These are phyloP conservation scores for Pluteus cervinus DNA, from an alignment of 768 basidiomycete genomes.

Conservation along the genomic window DNA sequence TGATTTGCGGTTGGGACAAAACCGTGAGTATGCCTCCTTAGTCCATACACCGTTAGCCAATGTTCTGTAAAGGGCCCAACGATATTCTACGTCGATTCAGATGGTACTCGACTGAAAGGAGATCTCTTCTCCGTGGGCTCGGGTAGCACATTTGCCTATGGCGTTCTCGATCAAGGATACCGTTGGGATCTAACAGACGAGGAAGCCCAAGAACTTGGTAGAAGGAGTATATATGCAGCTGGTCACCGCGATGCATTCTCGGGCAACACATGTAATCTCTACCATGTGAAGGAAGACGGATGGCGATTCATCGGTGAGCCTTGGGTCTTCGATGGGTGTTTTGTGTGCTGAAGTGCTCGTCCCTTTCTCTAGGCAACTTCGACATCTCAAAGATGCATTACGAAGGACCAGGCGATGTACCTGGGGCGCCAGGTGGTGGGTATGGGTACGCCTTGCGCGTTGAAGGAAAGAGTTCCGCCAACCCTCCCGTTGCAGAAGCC, in stretches of 20 bases:
- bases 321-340: background rate
- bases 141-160: constrained; percentile 98
- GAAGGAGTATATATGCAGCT: constrained; percentile 93
- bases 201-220: constrained; percentile 90
- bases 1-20: constrained; percentile 99
- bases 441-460: constrained; percentile 80
- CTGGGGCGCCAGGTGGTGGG: constrained; percentile 56
- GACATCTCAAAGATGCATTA: constrained; percentile 89
- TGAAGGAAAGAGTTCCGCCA: constrained; percentile 47
- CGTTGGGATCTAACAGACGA: constrained; percentile 88
- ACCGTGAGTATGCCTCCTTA: constrained; percentile 49
- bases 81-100: constrained; percentile 96
- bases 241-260: constrained; percentile 96
- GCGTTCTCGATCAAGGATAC: constrained; percentile 95
- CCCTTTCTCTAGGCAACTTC: constrained; percentile 66
- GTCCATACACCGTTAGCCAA: constrained; percentile 2
- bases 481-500: constrained; percentile 30
- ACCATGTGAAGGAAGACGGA: constrained; percentile 90
- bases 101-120: constrained; percentile 92
- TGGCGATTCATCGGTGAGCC: constrained; percentile 91
- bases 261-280: constrained; percentile 93
- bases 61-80: constrained; percentile 65
- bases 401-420: constrained; percentile 71
- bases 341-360: constrained; percentile 5
- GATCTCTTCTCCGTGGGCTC: constrained; percentile 99